phyloP scores from a whole-genome alignment of 2,329 filamentous ascomycete genomes.

The Epichloe baconii region DNA sequence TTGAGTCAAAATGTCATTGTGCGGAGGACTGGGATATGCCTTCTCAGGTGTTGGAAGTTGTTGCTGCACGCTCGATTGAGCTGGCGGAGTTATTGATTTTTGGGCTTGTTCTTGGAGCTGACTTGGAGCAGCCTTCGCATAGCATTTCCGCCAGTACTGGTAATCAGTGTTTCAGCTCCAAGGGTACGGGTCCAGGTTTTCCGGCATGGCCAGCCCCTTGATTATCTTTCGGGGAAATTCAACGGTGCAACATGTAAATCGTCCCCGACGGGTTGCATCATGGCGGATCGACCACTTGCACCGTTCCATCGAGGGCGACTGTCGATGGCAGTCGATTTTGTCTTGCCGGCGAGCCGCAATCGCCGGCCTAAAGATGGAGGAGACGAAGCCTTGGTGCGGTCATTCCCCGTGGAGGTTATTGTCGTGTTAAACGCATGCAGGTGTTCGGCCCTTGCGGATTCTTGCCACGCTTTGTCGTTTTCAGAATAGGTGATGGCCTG shows the following conservation, averaged over 20 bases:
- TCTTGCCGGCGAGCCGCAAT: conserved; percentile 20
- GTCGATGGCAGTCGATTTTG: conserved; percentile 25
- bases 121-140: conserved; percentile 20
- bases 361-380: conserved; percentile 21
- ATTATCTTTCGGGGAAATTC: conserved; percentile 38
- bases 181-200: conserved; percentile 9
- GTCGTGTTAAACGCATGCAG: conserved; percentile 1
- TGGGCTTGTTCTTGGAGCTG: conserved; percentile 4
- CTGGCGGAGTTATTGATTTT: background rate
- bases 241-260: conserved; percentile 43
- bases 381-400: conserved; percentile 13
- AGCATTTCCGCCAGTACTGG: conserved; percentile 14
- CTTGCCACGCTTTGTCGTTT: background rate
- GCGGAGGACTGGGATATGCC: conserved; percentile 22
- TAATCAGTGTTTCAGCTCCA: conserved; percentile 21
- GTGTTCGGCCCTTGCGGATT: background rate
- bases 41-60: conserved; percentile 8
- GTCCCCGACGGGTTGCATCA: conserved; percentile 53
- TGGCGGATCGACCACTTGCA: conserved; percentile 52
- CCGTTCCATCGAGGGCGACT: conserved; percentile 56
- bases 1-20: conserved; percentile 14
- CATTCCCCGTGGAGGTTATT: conserved; percentile 13
- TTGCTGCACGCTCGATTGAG: background rate
- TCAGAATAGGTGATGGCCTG: background rate
- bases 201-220: conserved; percentile 22